These are phyloP conservation scores for Hemileccinum impolitum DNA, from an alignment of 768 basidiomycete genomes.

Conservation along the genomic window DNA sequence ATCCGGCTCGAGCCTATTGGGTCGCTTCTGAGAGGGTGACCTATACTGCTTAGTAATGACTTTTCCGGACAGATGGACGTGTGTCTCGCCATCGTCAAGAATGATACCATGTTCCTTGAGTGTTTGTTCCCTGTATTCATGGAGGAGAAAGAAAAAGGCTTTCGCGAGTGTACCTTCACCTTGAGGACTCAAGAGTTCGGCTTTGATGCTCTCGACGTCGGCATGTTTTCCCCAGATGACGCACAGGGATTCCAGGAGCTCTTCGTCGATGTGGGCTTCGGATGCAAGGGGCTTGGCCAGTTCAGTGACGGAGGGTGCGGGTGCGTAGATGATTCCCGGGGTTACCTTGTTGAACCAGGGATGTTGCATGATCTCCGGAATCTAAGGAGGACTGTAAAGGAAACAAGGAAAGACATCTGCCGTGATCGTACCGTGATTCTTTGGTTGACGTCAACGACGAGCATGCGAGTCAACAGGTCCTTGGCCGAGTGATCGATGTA, in stretches of 20 bases:
- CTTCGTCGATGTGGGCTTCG: slow-evolving; percentile 67
- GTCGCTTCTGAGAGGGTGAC: slow-evolving; percentile 36
- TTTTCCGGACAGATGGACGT: slow-evolving; percentile 20
- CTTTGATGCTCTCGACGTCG: slow-evolving; percentile 52
- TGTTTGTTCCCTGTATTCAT: slow-evolving; percentile 66
- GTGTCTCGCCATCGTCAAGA: slow-evolving; percentile 30
- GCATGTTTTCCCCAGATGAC: slow-evolving; percentile 82
- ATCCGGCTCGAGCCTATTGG: slow-evolving; percentile 15
- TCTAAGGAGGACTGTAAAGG: slow-evolving; percentile 43
- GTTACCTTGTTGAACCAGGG: slow-evolving; percentile 71
- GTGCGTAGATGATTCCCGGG: slow-evolving; percentile 44
- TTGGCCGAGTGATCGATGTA: slow-evolving; percentile 81
- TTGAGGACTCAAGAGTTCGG: slow-evolving; percentile 65
- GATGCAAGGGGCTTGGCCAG: slow-evolving; percentile 70
- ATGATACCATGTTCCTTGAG: slow-evolving; percentile 53
- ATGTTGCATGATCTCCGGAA: slow-evolving; percentile 80
- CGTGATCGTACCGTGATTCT: slow-evolving; percentile 67
- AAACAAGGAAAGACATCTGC: not conserved
- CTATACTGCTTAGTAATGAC: slow-evolving; percentile 41
- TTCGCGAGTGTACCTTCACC: slow-evolving; percentile 77
- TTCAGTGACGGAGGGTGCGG: slow-evolving; percentile 60
- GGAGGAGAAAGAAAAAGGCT: slow-evolving; percentile 84
- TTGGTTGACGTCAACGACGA: slow-evolving; percentile 76
- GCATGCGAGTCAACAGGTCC: slow-evolving; percentile 83
- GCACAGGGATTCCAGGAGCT: slow-evolving; percentile 72